Percentiles rank a stretch among this genome's conserved stretches.
Conservation (phyloP, 352 stramenopile genomes). For the Pythium utonaiense region DNA sequence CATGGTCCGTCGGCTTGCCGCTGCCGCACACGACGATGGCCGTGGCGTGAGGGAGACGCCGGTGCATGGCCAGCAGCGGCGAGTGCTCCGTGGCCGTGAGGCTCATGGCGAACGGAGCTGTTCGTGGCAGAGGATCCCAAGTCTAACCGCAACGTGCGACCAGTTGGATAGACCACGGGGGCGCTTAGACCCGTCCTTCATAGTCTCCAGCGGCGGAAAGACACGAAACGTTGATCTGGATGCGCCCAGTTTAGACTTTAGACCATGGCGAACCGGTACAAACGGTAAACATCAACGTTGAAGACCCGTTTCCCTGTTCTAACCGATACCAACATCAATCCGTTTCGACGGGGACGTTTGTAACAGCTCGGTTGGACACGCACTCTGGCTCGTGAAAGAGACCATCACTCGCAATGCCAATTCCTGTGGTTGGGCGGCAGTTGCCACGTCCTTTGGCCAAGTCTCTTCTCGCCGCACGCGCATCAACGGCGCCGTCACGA, state of each 20-base stretch:
- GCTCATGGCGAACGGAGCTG: background rate
- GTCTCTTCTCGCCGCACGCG: background rate
- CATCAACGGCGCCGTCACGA: too few relatives aligned
- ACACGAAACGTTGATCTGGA: background rate
- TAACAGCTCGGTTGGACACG: background rate
- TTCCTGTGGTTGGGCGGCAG: background rate
- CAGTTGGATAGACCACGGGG: background rate
- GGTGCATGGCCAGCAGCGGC: conserved; percentile 13
- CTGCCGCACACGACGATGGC: background rate
- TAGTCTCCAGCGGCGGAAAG: background rate
- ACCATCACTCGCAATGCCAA: background rate
- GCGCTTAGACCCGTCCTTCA: background rate
- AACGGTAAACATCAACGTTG: too few relatives aligned
- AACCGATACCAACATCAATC: too few relatives aligned
- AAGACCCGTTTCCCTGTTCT: too few relatives aligned
- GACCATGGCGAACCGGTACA: too few relatives aligned
- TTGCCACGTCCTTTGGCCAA: background rate
- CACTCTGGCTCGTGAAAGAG: background rate
- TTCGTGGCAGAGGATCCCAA: background rate
- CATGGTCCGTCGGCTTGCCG: conserved; percentile 7
- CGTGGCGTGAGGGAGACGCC: background rate
- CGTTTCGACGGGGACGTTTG: too few relatives aligned
- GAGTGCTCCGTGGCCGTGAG: conserved; percentile 5
- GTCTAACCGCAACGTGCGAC: background rate
- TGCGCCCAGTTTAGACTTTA: background rate